A percentile compares a stretch with the other conserved stretches of the same genome.
phyloP scores from a whole-genome alignment of 2,329 filamentous ascomycete species.

The Colletotrichum tofieldiae region DNA sequence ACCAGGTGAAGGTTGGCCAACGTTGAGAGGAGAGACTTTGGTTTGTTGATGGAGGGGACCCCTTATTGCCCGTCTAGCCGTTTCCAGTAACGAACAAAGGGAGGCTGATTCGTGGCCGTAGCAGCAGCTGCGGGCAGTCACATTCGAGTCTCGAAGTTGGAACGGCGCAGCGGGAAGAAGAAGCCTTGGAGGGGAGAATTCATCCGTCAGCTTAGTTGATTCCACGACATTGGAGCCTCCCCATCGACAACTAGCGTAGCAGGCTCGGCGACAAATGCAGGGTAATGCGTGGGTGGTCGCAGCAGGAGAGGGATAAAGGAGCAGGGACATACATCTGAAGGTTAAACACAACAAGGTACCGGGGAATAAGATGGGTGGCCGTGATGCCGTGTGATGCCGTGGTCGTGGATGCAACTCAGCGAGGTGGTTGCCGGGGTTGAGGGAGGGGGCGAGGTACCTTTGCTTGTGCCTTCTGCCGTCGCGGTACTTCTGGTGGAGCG shows the following conservation, averaged over 20 bases:
- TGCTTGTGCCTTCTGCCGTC: background rate
- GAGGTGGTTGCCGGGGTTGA: background rate
- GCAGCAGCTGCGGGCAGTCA: background rate
- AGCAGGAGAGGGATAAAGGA: constrained; percentile 5
- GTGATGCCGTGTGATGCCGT: constrained; percentile 12
- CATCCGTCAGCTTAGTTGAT: background rate
- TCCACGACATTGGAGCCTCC: background rate
- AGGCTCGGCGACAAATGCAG: background rate
- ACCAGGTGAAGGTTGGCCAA: constrained; percentile 2
- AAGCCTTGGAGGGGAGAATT: background rate
- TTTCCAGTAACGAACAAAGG: constrained; percentile 22
- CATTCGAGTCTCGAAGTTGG: background rate
- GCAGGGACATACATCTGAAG: constrained; percentile 24
- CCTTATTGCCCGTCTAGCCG: constrained; percentile 29
- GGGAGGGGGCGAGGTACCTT: background rate
- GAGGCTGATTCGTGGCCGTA: constrained; percentile 5
- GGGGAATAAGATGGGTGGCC: constrained; percentile 14
- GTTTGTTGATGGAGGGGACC: constrained; percentile 14
- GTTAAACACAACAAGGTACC: constrained; percentile 24
- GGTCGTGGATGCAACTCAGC: constrained; percentile 5
- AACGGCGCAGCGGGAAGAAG: background rate
- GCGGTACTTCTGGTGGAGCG: background rate
- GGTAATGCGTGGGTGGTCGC: background rate
- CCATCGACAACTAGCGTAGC: background rate
- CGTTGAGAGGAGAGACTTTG: background rate